Base-by-base conservation (phyloP, 306 rosid genomes). In the Cucurbita moschata region DNA sequence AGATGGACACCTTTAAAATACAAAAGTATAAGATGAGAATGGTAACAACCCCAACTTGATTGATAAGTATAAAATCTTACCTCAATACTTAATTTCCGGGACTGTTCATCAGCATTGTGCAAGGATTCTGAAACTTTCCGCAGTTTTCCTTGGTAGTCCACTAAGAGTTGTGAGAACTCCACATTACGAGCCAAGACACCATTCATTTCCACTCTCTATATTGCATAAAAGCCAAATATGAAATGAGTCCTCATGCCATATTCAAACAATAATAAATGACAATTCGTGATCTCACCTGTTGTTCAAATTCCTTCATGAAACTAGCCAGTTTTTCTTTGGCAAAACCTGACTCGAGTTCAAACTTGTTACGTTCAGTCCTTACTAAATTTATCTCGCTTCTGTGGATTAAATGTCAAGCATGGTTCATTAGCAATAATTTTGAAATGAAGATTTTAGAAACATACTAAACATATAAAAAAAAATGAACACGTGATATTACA, bases 101-200 rank as follows among this genome's bases (percentile, higher is more conserved):
- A 85, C 10, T 26, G 60, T 77, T 91, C 99, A 76, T 87, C 92
- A 23, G 95, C 84, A 61, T 85, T 86, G 74, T 75, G 88, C 78
- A 89, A n/a, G 10, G 90, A 85, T 79, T 90, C 97, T 13, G 96
- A 86, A 82, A 83, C 85, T 81, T 91, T 95, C 47, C 97, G 97
- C 74, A 89, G 73, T 80, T 89, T 94, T 47, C 85, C 77, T 79
- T 94, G 99, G 83, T 91, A 89, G 77, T 91, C 91, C 55, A 94
- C 82, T 75, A 94, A 70, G 76, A 89, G 77, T 79, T 89, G 97
- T 49, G 99, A 89, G 72, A 94, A 94, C 76, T 91, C 97, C 64
- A 91, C 85, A 77, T 94, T 94, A 80, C 99, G 89, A 40, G 85
- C 86, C 67, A 91, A 74, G 75, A 89, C 63, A 50, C 91, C 87